Base-by-base conservation (phyloP, 2,329 filamentous ascomycete species). In the Botrytis galanthina region DNA sequence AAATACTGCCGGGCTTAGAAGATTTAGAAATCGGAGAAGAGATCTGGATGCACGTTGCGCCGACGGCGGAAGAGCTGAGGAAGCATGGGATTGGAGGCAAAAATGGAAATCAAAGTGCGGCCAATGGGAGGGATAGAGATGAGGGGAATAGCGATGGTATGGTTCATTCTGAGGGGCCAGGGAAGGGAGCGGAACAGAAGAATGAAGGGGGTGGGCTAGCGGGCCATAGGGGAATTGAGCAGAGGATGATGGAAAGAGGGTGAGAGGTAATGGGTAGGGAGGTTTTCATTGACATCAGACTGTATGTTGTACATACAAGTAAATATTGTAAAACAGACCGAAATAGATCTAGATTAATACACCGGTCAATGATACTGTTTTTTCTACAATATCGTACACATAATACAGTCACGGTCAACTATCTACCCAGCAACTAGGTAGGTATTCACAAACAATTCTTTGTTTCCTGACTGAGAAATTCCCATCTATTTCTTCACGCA, bases 31-130 rank as follows among this genome's bases (percentile, higher is more conserved):
- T 76, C 1, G 80, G 80, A 32, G 82, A 86, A 70, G 87, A 89
- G 78, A 81, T 88, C 26, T 88, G 86, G 86, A 84, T 88, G 82
- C 86, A 88, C 78, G 81, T 82, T 67, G 84, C 82, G 60, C 84
- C 84, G 18, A 80, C 76, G 9, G 79, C 79, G 61, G 80, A 81
- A 48, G 77, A 81, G 22, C 68, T 82, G 70, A 78, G 79, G n/a
- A 66, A 37, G 51, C 74, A 77, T 74, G 76, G 76, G 22, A n/a
- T 75, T 51, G 71, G 72, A 51, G 72, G 32, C 8, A 39, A 66
- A n/a, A 48, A 70, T 35, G 63, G 48, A 37, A 54, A 39, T 26
- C 51, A 59, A 18, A 61, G 35, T 26, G 70, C 69, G 16, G 48
- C 72, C 29, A 32, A n/a, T 35, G 57, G 64, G 70, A 64, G 59